Conservation (phyloP, 306 rosid genomes). For the Acacia acuminata region DNA sequence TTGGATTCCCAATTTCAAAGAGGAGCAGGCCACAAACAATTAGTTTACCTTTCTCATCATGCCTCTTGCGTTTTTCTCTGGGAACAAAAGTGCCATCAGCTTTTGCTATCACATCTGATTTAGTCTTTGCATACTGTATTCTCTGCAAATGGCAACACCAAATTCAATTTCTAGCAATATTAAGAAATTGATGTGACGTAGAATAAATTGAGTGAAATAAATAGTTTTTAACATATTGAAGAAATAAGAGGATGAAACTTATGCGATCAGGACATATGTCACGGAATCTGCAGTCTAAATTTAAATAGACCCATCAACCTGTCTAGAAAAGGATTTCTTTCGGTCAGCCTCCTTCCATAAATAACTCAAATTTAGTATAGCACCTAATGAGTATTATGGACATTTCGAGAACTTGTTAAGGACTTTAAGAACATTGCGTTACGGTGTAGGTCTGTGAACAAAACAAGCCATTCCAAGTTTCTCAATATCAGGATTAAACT, state of each 20-base stretch:
- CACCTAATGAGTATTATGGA: neutral
- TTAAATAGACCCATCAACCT: neutral
- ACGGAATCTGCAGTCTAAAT: slow-evolving; percentile 10
- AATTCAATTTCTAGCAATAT: slow-evolving; percentile 14
- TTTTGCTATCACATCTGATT: slow-evolving; percentile 65
- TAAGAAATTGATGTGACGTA: neutral
- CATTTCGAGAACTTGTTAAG: neutral
- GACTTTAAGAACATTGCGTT: neutral
- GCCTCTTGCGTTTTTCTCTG: slow-evolving; percentile 69
- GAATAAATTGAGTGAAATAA: neutral
- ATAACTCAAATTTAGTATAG: neutral
- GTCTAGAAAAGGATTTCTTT: neutral
- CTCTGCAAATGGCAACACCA: slow-evolving; percentile 38
- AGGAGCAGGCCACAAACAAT: neutral
- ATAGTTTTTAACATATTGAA: neutral
- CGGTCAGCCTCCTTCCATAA: neutral
- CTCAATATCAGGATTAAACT: neutral
- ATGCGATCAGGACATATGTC: neutral
- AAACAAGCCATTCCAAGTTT: neutral
- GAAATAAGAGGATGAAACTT: neutral
- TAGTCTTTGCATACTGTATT: slow-evolving; percentile 77
- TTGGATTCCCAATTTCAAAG: neutral
- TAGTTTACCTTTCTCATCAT: slow-evolving; percentile 62
- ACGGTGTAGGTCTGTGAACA: neutral
- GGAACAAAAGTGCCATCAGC: slow-evolving; percentile 74